Evolutionary conservation across 2,329 filamentous ascomycete species (phyloP), one percentile per base, ranked within the genome.

Genomic region (Penicillium sumatraense): DNA sequence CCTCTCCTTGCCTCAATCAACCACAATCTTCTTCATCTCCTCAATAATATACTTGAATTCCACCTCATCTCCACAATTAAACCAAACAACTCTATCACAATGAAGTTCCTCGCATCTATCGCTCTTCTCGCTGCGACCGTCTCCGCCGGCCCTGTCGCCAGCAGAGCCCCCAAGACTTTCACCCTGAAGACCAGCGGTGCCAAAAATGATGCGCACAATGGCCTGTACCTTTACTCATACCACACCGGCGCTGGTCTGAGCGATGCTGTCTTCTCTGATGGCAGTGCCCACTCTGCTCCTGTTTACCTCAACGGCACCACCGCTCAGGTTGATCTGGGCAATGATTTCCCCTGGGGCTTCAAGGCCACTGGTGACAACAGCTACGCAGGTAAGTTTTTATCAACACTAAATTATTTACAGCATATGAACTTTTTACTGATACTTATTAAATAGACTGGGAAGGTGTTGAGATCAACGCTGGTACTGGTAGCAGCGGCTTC

Each of bases 201-300:
- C 9, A 50, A 54, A 20, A 64, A 68, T 45, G 20, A 58, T 0
- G 44, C 64, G 1, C 68, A 73, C 58, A 73, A 75, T 60, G 53
- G 71, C 56, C 68, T 75, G 50, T 76, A 71, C 26, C 63, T 77
- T 24, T 67, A 67, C 24, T 61, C 66, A 33, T 77, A 74, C 58
- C 75, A 77, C 64, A 75, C 72, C n/a, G 72, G 71, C 16, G 74
- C 74, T n/a, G 75, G 72, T 13, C 52, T 71, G 24, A 72, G 69
- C 27, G 74, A 75, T 55, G 73, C 72, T 9, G 72, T 75, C 3
- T 63, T 77, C 14, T 20, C 24, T 23, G 62, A 63, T 3, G 35
- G 61, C 2, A 64, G 67, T 20, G 52, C 27, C 1, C 49, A 55
- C 1, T 63, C 36, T 6, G 73, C 72, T 13, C 63, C 57, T 38